These are phyloP conservation scores for Lipomyces japonicus DNA, from an alignment of 805 yeast genomes.

Conservation along the genomic window DNA sequence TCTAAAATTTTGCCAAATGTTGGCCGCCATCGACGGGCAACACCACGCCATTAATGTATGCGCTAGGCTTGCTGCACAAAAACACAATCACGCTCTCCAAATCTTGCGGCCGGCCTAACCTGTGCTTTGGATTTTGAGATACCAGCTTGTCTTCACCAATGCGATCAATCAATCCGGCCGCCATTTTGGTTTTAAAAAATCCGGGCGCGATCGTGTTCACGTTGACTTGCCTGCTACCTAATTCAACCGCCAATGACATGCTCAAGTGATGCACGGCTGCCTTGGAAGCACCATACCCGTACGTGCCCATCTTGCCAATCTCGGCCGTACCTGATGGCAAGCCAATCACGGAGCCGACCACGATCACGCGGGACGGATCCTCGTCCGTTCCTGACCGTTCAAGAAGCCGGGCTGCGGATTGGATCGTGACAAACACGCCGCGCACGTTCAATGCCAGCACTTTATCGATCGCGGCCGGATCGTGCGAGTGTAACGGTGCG, in stretches of 20 bases:
- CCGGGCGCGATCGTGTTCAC: slow-evolving; percentile 75
- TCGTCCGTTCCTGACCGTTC: slow-evolving; percentile 48
- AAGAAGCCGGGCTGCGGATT: slow-evolving; percentile 57
- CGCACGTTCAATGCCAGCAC: slow-evolving; percentile 60
- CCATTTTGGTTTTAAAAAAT: slow-evolving; percentile 71
- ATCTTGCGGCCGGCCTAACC: slow-evolving; percentile 62
- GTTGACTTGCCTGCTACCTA: slow-evolving; percentile 63
- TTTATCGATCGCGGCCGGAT: slow-evolving; percentile 58
- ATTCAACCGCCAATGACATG: slow-evolving; percentile 57
- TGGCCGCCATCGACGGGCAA: slow-evolving; percentile 71
- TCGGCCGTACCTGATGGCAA: slow-evolving; percentile 35
- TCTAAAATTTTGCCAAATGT: slow-evolving; percentile 39
- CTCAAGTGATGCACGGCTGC: slow-evolving; percentile 71
- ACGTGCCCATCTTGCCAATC: slow-evolving; percentile 50
- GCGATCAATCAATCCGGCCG: slow-evolving; percentile 55
- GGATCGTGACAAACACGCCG: slow-evolving; percentile 65
- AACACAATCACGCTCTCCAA: slow-evolving; percentile 53
- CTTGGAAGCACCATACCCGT: slow-evolving; percentile 70
- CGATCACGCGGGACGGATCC: slow-evolving; percentile 62
- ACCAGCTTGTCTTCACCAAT: slow-evolving; percentile 50
- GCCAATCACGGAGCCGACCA: slow-evolving; percentile 67
- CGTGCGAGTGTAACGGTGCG: slow-evolving; percentile 56
- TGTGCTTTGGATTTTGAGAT: slow-evolving; percentile 54
- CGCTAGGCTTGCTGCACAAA: slow-evolving; percentile 54
- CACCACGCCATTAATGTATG: slow-evolving; percentile 63